Conservation (phyloP, 352 stramenopile species). For the Pythium insidiosum region DNA sequence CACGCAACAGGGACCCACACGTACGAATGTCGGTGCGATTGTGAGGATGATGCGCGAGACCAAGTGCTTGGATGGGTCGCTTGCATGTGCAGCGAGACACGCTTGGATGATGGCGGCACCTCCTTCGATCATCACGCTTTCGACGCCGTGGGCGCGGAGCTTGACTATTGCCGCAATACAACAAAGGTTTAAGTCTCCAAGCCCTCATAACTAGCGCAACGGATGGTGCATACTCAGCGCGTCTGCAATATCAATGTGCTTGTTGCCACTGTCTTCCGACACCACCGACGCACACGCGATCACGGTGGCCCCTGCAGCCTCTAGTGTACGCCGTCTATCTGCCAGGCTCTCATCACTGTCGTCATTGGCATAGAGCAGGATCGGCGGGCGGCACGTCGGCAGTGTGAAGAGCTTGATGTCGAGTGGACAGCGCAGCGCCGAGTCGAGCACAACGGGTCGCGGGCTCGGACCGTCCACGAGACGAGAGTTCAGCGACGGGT, state of each 20-base stretch:
- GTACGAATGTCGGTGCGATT: conserved; percentile 74
- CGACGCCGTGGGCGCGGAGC: conserved; percentile 27
- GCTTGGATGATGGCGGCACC: conserved; percentile 66
- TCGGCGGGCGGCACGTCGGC: conserved; percentile 53
- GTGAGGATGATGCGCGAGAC: conserved; percentile 71
- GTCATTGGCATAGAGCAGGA: conserved; percentile 38
- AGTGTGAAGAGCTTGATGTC: conserved; percentile 73
- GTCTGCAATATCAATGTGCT: too few relatives aligned
- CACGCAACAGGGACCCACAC: conserved; percentile 6
- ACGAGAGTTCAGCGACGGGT: conserved; percentile 79
- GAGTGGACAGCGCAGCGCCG: conserved; percentile 49
- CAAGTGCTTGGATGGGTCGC: conserved; percentile 23
- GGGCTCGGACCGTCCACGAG: conserved; percentile 59
- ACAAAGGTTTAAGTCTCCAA: too few relatives aligned
- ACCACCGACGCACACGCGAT: too few relatives aligned
- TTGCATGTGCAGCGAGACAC: conserved; percentile 48
- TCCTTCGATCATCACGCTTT: conserved; percentile 80
- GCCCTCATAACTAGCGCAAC: too few relatives aligned
- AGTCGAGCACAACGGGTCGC: conserved; percentile 70
- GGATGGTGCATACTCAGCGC: too few relatives aligned
- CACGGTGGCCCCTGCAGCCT: conserved; percentile 34
- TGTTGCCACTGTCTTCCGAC: too few relatives aligned
- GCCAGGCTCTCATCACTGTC: conserved; percentile 29
- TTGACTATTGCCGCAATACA: too few relatives aligned
- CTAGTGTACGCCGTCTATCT: conserved; percentile 25